Percentiles rank a stretch among this genome's conserved stretches.
phyloP scores from a whole-genome alignment of 768 basidiomycete species.

The Cantharellus anzutake region DNA sequence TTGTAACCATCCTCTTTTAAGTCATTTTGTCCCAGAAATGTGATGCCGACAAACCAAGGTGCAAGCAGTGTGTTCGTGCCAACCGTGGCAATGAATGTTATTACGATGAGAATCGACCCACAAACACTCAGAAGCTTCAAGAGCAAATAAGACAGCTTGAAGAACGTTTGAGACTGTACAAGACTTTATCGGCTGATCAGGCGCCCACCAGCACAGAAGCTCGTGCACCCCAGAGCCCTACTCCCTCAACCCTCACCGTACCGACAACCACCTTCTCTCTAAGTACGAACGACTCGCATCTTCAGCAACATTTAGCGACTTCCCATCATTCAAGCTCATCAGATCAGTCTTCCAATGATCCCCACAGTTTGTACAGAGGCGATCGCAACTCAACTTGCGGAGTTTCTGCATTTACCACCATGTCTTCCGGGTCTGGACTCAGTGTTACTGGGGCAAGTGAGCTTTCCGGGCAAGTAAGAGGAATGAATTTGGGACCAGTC shows the following conservation, averaged over 20 bases:
- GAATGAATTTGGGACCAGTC: not conserved
- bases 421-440: not conserved
- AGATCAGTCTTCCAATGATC: not conserved
- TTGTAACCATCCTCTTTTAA: not conserved
- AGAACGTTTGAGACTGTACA: not conserved
- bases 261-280: not conserved
- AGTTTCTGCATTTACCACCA: not conserved
- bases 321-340: not conserved
- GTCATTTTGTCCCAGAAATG: slow-evolving; percentile 34
- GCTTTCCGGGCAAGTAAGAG: not conserved
- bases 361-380: not conserved
- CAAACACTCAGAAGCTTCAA: not conserved
- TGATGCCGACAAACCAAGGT: slow-evolving; percentile 57
- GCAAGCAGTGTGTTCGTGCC: slow-evolving; percentile 58
- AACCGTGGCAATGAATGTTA: slow-evolving; percentile 61
- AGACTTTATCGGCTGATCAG: not conserved
- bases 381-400: not conserved
- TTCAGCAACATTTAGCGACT: not conserved
- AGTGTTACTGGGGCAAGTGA: not conserved
- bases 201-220: not conserved
- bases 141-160: not conserved
- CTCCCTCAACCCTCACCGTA: not conserved
- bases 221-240: not conserved
- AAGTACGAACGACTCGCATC: not conserved
- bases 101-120: slow-evolving; percentile 36